These are phyloP conservation scores for Fusarium nodosum DNA, from an alignment of 2,329 filamentous ascomycete species.

Conservation along the genomic window DNA sequence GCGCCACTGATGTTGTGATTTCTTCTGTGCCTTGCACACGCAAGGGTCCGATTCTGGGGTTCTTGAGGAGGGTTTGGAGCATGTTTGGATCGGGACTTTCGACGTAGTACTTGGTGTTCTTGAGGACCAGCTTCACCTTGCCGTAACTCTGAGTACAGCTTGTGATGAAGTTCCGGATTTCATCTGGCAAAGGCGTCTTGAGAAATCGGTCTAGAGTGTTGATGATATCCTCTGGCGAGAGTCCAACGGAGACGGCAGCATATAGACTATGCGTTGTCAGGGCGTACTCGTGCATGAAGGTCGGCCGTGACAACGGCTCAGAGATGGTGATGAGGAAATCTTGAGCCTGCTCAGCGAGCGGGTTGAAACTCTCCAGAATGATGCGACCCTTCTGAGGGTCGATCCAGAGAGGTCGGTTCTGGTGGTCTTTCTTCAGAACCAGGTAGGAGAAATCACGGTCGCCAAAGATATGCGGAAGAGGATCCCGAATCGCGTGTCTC, in stretches of 20 bases:
- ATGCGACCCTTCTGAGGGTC: slow-evolving; percentile 88
- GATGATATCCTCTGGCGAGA: slow-evolving; percentile 90
- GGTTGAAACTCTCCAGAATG: slow-evolving; percentile 94
- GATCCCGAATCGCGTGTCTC: slow-evolving; percentile 59
- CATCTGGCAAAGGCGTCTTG: slow-evolving; percentile 87
- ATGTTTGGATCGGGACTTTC: slow-evolving; percentile 91
- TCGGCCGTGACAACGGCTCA: slow-evolving; percentile 90
- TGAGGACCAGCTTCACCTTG: slow-evolving; percentile 94
- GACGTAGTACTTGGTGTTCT: slow-evolving; percentile 93
- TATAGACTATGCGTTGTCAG: slow-evolving; percentile 94
- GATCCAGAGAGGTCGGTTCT: slow-evolving; percentile 93
- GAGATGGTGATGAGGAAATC: slow-evolving; percentile 97
- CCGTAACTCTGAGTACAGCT: slow-evolving; percentile 91
- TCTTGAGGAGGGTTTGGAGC: slow-evolving; percentile 87
- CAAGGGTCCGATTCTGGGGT: slow-evolving; percentile 83
- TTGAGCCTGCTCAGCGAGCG: slow-evolving; percentile 86
- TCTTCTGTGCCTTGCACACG: slow-evolving; percentile 79
- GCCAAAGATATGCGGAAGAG: slow-evolving; percentile 63
- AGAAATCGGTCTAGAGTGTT: slow-evolving; percentile 88
- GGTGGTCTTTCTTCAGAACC: slow-evolving; percentile 87
- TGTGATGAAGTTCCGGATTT: slow-evolving; percentile 81
- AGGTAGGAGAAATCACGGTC: slow-evolving; percentile 83
- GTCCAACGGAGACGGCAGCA: slow-evolving; percentile 93
- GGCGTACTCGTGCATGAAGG: slow-evolving; percentile 92
- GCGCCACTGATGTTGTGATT: slow-evolving; percentile 84